phyloP scores from a whole-genome alignment of 805 yeast species.

The Lipomyces orientalis region DNA sequence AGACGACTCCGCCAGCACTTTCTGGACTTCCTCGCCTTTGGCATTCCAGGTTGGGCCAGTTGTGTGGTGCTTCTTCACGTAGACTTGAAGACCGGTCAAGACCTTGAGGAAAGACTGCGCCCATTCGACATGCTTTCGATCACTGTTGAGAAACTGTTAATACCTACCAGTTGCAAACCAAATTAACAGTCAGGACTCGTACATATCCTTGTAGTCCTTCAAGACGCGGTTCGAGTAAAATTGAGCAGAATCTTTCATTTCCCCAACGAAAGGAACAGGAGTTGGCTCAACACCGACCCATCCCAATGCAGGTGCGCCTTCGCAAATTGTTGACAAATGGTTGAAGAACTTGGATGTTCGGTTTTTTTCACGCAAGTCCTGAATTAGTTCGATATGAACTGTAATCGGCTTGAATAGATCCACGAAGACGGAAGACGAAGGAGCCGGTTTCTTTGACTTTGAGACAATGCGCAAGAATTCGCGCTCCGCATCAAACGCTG shows the following conservation, averaged over 20 bases:
- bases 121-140: slow-evolving; percentile 78
- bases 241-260: slow-evolving; percentile 87
- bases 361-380: slow-evolving; percentile 72
- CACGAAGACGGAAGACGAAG: slow-evolving; percentile 52
- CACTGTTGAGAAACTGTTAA: slow-evolving; percentile 43
- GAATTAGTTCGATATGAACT: slow-evolving; percentile 60
- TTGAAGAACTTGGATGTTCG: slow-evolving; percentile 68
- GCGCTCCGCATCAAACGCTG: slow-evolving; percentile 66
- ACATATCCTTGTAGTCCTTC: slow-evolving; percentile 76
- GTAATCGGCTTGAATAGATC: slow-evolving; percentile 73
- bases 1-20: slow-evolving; percentile 49
- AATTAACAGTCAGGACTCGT: slow-evolving; percentile 2
- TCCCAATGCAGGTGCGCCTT: slow-evolving; percentile 87
- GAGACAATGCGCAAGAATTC: slow-evolving; percentile 63
- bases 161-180: background rate
- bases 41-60: slow-evolving; percentile 86
- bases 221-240: slow-evolving; percentile 92
- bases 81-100: slow-evolving; percentile 71
- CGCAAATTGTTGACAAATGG: slow-evolving; percentile 82
- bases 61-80: slow-evolving; percentile 76
- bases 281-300: slow-evolving; percentile 88
- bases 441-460: slow-evolving; percentile 68
- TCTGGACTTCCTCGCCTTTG: slow-evolving; percentile 59
- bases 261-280: slow-evolving; percentile 68
- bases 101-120: slow-evolving; percentile 66